Conservation (phyloP, 176 grass and related monocot species). For the Zea luxurians region DNA sequence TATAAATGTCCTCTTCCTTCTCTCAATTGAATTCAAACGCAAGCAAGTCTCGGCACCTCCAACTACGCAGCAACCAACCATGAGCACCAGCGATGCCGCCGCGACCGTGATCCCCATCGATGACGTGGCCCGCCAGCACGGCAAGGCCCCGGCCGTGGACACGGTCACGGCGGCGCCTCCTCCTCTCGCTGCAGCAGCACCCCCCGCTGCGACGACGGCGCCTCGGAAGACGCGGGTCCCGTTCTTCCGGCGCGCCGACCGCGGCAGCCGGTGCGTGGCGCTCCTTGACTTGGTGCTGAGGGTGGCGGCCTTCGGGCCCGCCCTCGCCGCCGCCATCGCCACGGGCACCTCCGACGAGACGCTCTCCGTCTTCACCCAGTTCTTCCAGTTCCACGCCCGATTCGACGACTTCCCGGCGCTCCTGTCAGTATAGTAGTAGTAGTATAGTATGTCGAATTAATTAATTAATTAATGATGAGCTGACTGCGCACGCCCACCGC, state of each 20-base stretch:
- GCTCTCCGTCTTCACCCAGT: conserved; percentile 79
- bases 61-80: conserved; percentile 12
- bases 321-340: conserved; percentile 78
- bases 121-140: conserved; percentile 28
- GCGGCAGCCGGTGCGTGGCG: conserved; percentile 56
- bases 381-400: conserved; percentile 85
- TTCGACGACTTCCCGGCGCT: conserved; percentile 84
- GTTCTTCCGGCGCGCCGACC: conserved; percentile 41
- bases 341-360: conserved; percentile 73
- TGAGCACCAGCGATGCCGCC: conserved; percentile 63
- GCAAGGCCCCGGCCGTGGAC: conserved; percentile 42
- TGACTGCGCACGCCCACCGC: background rate
- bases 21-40: background rate
- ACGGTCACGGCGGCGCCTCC: conserved; percentile 31
- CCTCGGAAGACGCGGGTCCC: conserved; percentile 41
- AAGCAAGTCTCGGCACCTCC: background rate
- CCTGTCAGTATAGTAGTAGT: conserved; percentile 34
- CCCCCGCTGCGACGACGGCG: background rate
- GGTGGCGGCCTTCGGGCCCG: conserved; percentile 60
- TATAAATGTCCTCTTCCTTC: conserved; percentile 23
- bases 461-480: background rate
- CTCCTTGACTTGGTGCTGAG: conserved; percentile 77
- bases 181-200: background rate
- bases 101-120: conserved; percentile 61
- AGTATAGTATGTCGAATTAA: too few relatives aligned